Base-by-base conservation (phyloP, 305 asterid species). In the Striga hermonthica region DNA sequence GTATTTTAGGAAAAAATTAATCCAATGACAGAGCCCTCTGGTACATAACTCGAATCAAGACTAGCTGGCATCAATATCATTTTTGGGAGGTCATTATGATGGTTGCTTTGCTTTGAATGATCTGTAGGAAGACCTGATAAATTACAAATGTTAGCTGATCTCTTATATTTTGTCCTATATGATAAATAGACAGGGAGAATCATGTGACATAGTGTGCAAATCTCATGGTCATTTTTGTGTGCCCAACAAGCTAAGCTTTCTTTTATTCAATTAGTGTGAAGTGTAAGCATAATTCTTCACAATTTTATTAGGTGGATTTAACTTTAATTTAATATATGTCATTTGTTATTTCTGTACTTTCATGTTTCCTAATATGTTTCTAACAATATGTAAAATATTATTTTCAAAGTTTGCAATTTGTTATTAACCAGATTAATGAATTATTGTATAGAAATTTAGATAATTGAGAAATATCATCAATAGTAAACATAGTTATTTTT, bases 191-290 rank as follows among this genome's bases (percentile, higher is more conserved):
- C 95, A 84, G 75, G 98, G 96, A 43, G 96, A 85, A 75, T 91
- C 96, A 4, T 88, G 98, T 12, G 92, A 83, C 73, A 78, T 83
- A 0, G 88, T 64, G 10, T 88, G 96, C 87, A 88, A 88, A 78
- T 86, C 91, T 43, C 82, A 69, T 40, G 86, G 90, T 57, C 87
- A 80, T 71, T 88, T 96, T 57, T 91, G 98, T 71, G 96, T 91
- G 62, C 95, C 96, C 64, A 86, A 82, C 84, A 91, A 91, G 77
- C 83, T 91, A 91, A 91, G 77, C 83, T 91, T 38, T 65, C 85
- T 3, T 3, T 44, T 89, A 62, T 96, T 88, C 44, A 86, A 91
- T 75, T 84, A 86, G 72, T 88, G 98, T 63, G 90, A 88, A 54
- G 80, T 76, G 94, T 87, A 76, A 87, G 97, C 58, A 31, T 48